Percentiles rank a stretch among this genome's conserved stretches.
These are phyloP conservation scores for Ophiosphaerella herpotricha DNA, from an alignment of 2,329 filamentous ascomycete genomes.

Conservation along the genomic window DNA sequence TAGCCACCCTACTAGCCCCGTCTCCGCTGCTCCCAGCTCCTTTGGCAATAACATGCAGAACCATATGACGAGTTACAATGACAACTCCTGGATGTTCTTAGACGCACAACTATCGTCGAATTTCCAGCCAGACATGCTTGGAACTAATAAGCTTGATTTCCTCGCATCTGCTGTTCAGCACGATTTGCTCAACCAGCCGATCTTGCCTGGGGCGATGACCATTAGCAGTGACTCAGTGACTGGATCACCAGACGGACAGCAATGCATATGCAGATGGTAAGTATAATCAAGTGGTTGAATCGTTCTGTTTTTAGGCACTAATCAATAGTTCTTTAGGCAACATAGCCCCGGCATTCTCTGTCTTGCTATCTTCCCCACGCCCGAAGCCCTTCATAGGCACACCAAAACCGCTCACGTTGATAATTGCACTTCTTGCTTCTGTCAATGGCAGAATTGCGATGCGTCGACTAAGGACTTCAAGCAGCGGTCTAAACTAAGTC, in stretches of 20 bases:
- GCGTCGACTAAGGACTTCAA: constrained; percentile 44
- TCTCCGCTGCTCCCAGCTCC: constrained; percentile 18
- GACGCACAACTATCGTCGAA: constrained; percentile 25
- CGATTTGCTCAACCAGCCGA: constrained; percentile 25
- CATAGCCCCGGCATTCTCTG: constrained; percentile 33
- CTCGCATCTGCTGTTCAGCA: constrained; percentile 35
- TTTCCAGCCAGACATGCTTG: constrained; percentile 15
- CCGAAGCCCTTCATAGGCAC: constrained; percentile 42
- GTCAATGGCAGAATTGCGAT: constrained; percentile 45
- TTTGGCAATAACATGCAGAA: constrained; percentile 19
- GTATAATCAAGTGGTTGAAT: background rate
- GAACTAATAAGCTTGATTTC: constrained; percentile 32
- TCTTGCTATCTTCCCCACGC: constrained; percentile 31
- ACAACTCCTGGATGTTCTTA: constrained; percentile 36
- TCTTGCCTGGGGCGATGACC: constrained; percentile 10
- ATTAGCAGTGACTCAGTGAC: background rate
- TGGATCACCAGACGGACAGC: constrained; percentile 11
- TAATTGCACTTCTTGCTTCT: constrained; percentile 40
- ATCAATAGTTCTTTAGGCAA: constrained; percentile 18
- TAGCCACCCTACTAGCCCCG: constrained; percentile 23
- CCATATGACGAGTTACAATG: constrained; percentile 26
- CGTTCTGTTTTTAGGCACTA: background rate
- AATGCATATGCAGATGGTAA: constrained; percentile 40
- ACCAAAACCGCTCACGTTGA: constrained; percentile 43
- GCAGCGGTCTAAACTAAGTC: constrained; percentile 45